Evolutionary conservation across 768 basidiomycete genomes (phyloP).

Genomic region (Leucosporidium scottii): DNA sequence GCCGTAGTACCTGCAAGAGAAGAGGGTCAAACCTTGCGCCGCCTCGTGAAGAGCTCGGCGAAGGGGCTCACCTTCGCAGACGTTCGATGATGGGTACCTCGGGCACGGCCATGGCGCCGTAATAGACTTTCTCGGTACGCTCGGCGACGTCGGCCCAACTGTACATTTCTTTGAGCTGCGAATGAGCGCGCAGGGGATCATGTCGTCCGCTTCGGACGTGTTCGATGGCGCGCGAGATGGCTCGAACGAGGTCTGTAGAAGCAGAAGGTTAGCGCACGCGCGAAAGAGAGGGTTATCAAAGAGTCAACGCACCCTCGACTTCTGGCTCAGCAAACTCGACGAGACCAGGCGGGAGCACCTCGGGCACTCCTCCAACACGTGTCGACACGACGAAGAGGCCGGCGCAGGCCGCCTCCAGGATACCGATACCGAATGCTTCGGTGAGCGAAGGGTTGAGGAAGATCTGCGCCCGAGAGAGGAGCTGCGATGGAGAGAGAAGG

Average conservation of each 20-base stretch:
- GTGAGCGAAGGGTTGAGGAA: slow-evolving; percentile 94
- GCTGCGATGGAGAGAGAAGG: slow-evolving; percentile 45
- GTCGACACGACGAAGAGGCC: slow-evolving; percentile 93
- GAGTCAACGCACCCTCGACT: slow-evolving; percentile 65
- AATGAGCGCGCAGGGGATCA: slow-evolving; percentile 67
- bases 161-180: slow-evolving; percentile 73
- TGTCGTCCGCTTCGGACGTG: slow-evolving; percentile 62
- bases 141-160: slow-evolving; percentile 72
- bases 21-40: no score
- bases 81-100: slow-evolving; percentile 70
- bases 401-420: slow-evolving; percentile 90
- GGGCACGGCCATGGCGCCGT: slow-evolving; percentile 55
- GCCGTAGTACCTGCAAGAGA: slow-evolving; percentile 56
- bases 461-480: slow-evolving; percentile 78
- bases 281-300: background rate
- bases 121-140: slow-evolving; percentile 78
- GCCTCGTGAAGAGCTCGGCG: background rate
- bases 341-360: slow-evolving; percentile 88
- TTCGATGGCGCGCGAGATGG: slow-evolving; percentile 69
- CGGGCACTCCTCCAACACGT: slow-evolving; percentile 88
- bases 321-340: slow-evolving; percentile 91
- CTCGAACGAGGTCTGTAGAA: slow-evolving; percentile 67
- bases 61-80: slow-evolving; percentile 59
- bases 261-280: background rate
- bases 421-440: slow-evolving; percentile 94